Evolutionary conservation across 1,284 basidiomycete species (phyloP).

Genomic region (Naganishia cerealis): DNA sequence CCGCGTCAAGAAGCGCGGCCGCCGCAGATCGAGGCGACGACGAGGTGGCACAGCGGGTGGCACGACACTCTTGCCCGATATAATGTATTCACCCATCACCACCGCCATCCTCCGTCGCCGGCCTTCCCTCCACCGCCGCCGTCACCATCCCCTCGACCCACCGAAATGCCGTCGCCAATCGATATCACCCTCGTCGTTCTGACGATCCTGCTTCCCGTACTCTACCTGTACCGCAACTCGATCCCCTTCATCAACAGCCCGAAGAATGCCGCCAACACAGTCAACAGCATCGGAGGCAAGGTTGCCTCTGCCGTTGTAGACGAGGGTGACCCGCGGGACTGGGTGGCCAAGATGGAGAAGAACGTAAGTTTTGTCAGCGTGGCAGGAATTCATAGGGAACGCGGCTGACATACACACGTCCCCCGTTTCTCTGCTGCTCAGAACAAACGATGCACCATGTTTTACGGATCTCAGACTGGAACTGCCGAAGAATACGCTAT

Average conservation of each 20-base stretch:
- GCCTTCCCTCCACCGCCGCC: background rate
- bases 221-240: constrained; percentile 49
- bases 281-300: constrained; percentile 21
- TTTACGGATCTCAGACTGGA: constrained; percentile 94
- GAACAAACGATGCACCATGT: constrained; percentile 93
- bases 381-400: background rate
- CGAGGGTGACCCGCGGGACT: constrained; percentile 79
- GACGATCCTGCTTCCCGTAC: constrained; percentile 47
- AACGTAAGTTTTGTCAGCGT: constrained; percentile 62
- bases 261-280: constrained; percentile 14
- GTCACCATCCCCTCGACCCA: background rate
- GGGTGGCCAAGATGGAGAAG: constrained; percentile 84
- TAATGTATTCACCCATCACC: background rate
- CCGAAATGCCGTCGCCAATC: constrained; percentile 47
- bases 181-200: constrained; percentile 48
- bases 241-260: constrained; percentile 45
- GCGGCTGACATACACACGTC: background rate
- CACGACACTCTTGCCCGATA: background rate
- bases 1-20: background rate
- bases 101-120: background rate
- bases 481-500: constrained; percentile 95
- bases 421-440: constrained; percentile 47
- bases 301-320: constrained; percentile 57
- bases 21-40: background rate
- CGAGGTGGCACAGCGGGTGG: background rate